Percentiles rank a stretch among this genome's conserved stretches.
These are phyloP conservation scores for Dictyostelium capitatum DNA, from an alignment of 78 protist species.

Conservation along the genomic window DNA sequence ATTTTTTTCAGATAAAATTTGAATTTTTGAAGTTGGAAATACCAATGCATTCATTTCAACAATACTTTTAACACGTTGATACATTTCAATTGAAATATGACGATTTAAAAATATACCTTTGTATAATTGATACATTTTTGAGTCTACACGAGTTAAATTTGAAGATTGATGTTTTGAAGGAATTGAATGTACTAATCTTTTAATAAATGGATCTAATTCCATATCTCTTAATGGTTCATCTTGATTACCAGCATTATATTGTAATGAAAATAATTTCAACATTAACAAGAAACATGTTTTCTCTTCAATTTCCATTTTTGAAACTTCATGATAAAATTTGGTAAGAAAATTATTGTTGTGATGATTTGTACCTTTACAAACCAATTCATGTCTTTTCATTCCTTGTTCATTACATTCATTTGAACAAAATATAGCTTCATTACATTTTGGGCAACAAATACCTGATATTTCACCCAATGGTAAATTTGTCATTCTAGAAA, in stretches of 20 bases:
- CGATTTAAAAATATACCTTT: slow-evolving; percentile 42
- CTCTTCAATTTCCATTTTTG: background rate
- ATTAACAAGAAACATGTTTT: background rate
- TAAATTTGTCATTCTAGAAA: slow-evolving; percentile 47
- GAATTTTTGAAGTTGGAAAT: slow-evolving; percentile 22
- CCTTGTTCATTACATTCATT: slow-evolving; percentile 8
- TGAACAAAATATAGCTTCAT: slow-evolving; percentile 29
- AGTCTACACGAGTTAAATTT: background rate
- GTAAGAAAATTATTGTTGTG: too few relatives aligned
- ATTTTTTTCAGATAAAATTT: slow-evolving; percentile 2
- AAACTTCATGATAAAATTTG: background rate
- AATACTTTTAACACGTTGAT: slow-evolving; percentile 34
- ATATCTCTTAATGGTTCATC: slow-evolving; percentile 19
- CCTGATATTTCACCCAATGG: slow-evolving; percentile 35
- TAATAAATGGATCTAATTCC: slow-evolving; percentile 27
- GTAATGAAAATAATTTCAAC: slow-evolving; percentile 18
- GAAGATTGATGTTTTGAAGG: background rate
- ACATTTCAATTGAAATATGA: slow-evolving; percentile 10
- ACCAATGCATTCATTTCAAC: background rate
- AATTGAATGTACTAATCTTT: slow-evolving; percentile 7
- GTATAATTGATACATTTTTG: background rate
- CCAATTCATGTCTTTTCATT: background rate
- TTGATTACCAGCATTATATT: slow-evolving; percentile 23
- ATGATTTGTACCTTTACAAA: background rate
- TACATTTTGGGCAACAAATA: slow-evolving; percentile 24